A percentile compares a stretch with the other conserved stretches of the same genome.
These are phyloP conservation scores for Vanderwaltozyma polyspora DNA, from an alignment of 805 yeast species.

Conservation along the genomic window DNA sequence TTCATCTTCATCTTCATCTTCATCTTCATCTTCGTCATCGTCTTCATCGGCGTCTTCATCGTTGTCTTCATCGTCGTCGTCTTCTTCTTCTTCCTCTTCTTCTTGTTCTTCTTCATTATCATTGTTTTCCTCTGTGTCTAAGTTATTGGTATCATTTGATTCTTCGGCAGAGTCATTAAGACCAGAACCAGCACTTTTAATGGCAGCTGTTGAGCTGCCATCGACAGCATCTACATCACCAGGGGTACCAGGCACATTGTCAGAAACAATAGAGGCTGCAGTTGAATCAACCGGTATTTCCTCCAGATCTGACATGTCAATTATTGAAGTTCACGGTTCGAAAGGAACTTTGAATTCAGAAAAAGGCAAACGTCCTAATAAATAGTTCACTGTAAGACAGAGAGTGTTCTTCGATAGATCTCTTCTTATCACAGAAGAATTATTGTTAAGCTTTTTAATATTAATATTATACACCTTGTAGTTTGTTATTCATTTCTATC, in stretches of 20 bases:
- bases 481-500: no score
- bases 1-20: conserved; percentile 1
- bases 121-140: not conserved
- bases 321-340: no score
- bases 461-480: no score
- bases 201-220: no score
- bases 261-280: conserved; percentile 6
- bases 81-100: conserved; percentile 7
- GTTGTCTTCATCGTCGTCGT: conserved; percentile 13
- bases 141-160: no score
- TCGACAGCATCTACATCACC: not conserved
- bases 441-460: no score
- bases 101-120: conserved; percentile 4
- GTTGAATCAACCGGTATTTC: conserved; percentile 5
- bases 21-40: conserved; percentile 2
- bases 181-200: no score
- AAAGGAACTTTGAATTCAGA: no score
- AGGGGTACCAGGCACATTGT: not conserved
- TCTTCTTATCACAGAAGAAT: no score
- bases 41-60: conserved; percentile 10
- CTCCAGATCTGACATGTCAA: conserved; percentile 6
- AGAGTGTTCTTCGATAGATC: no score
- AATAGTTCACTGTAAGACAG: no score
- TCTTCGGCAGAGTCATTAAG: not conserved
- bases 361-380: no score